Conservation (phyloP, 129 eudicot species). For the Flaveria linearis region DNA sequence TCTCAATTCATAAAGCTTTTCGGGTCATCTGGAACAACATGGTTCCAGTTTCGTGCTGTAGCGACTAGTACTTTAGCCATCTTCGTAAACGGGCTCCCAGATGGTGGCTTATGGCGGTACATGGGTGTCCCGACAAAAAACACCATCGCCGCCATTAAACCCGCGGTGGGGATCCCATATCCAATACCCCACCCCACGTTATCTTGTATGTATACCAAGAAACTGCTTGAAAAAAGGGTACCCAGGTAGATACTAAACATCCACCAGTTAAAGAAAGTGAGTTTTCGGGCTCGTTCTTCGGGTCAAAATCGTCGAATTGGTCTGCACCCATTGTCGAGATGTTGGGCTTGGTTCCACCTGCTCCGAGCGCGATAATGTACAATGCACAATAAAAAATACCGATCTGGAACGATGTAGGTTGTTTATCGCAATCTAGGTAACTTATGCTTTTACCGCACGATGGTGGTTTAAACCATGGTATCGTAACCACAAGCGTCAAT, state of each 20-base stretch:
- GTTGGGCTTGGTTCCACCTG: conserved; percentile 88
- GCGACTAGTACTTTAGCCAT: conserved; percentile 73
- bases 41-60: conserved; percentile 53
- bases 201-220: conserved; percentile 76
- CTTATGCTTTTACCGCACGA: conserved; percentile 47
- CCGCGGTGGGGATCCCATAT: conserved; percentile 74
- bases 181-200: conserved; percentile 93
- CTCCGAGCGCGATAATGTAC: conserved; percentile 72
- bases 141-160: conserved; percentile 47
- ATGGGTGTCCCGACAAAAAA: conserved; percentile 63
- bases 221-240: conserved; percentile 66
- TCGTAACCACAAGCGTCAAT: conserved; percentile 68
- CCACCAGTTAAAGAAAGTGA: conserved; percentile 92
- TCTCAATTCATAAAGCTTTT: conserved; percentile 62
- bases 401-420: conserved; percentile 55
- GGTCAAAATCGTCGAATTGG: conserved; percentile 78
- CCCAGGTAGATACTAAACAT: conserved; percentile 75
- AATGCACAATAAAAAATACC: conserved; percentile 63
- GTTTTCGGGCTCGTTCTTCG: conserved; percentile 68
- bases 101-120: conserved; percentile 65
- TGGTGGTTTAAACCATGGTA: conserved; percentile 62
- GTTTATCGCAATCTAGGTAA: conserved; percentile 48
- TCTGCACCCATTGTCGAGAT: conserved; percentile 90
- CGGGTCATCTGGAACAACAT: conserved; percentile 56
- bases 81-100: conserved; percentile 72